A percentile compares a stretch with the other conserved stretches of the same genome.
phyloP scores from a whole-genome alignment of 805 yeast genomes.

The Hagleromyces aurorensis region DNA sequence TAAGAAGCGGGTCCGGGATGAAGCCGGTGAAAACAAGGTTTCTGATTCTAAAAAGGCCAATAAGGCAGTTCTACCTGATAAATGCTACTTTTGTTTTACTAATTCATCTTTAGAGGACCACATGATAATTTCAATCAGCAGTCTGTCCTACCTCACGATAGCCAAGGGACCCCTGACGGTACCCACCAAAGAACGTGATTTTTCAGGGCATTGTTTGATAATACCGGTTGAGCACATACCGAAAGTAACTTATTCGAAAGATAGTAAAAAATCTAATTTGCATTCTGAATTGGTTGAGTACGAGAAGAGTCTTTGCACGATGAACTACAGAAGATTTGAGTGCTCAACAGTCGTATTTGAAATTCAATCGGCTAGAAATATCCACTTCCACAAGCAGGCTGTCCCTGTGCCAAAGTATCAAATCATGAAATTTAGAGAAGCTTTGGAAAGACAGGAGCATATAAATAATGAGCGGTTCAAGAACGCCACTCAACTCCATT shows the following conservation, averaged over 20 bases:
- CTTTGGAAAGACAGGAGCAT: constrained; percentile 37
- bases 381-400: constrained; percentile 74
- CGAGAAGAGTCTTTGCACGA: constrained; percentile 40
- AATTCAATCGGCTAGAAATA: constrained; percentile 51
- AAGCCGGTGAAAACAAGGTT: not conserved
- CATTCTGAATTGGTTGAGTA: constrained; percentile 41
- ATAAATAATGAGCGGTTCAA: constrained; percentile 43
- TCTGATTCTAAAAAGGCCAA: constrained; percentile 4
- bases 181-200: constrained; percentile 40
- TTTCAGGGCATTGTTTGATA: constrained; percentile 76
- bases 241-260: constrained; percentile 27
- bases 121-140: constrained; percentile 71
- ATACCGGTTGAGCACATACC: constrained; percentile 74
- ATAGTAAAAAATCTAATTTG: constrained; percentile 13
- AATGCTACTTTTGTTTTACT: constrained; percentile 78
- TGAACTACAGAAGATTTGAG: constrained; percentile 38
- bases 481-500: constrained; percentile 38
- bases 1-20: not conserved
- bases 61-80: constrained; percentile 44
- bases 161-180: constrained; percentile 81
- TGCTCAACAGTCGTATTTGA: constrained; percentile 60
- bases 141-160: constrained; percentile 55
- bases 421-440: constrained; percentile 37
- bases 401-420: constrained; percentile 53
- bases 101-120: constrained; percentile 72